Evolutionary conservation across 2,329 filamentous ascomycete genomes (phyloP), one percentile per base, ranked within the genome.

Genomic region (Malbranchea cinnamomea): DNA sequence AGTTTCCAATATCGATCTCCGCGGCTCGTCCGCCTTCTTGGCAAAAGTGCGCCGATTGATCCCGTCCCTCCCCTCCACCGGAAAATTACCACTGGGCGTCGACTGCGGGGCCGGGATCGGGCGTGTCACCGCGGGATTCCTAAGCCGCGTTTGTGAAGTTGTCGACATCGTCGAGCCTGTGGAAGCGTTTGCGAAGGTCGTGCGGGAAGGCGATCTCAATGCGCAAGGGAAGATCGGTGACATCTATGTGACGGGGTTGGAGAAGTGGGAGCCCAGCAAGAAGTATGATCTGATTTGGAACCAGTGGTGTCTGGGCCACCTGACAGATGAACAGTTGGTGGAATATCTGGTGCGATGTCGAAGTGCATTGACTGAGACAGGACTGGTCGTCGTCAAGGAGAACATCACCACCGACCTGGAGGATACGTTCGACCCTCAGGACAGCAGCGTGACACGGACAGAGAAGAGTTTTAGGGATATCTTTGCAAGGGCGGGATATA

Each of bases 141-240:
- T 94, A n/a, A 56, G 76, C 16, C 62, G 71, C 14, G 59, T 87
- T 1, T 74, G 77, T n/a, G 59, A 71, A 10, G 57, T 64, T 2
- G 76, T 93, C 5, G 85, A 94, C 49, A 65, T 91, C 13, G 71
- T 94, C 18, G 85, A 94, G 59, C 87, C 85, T 0, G 71, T 93
- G 12, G 60, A 65, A 42, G 83, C 84, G 48, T 92, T 94, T 54
- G 84, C 82, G 1, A 63, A 66, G 9, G 58, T 62, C 12, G 56
- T 91, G 1, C 49, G 52, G 4, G 46, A 52, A 0, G 45, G 50
- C 14, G 39, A 46, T 10, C 37, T 61, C 25, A 49, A 53, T 26
- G 37, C 42, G 3, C 46, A 54, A 2, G 65, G 61, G 1, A 66
- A 64, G 23, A 50, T 71, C 1, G 78, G 78, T 2, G 56, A 64